Conservation (phyloP, 148 eudicot species). For the Selenicereus undatus region DNA sequence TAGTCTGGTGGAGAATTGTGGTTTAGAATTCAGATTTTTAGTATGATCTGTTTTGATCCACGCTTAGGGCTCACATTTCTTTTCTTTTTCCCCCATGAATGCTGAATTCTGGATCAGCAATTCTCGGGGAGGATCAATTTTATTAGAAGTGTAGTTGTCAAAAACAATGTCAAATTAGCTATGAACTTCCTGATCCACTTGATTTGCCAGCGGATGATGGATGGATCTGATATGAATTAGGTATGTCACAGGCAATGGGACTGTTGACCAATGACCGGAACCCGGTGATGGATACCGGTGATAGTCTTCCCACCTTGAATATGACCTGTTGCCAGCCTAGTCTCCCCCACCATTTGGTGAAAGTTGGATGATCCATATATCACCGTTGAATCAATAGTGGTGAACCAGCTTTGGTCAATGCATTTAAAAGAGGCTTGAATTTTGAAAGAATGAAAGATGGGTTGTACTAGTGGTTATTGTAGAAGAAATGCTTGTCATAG, state of each 20-base stretch:
- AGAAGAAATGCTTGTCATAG: neutral
- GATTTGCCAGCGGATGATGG: neutral
- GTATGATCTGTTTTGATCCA: slow-evolving; percentile 2
- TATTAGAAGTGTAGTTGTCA: neutral
- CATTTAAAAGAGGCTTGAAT: neutral
- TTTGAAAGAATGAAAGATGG: neutral
- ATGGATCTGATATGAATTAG: neutral
- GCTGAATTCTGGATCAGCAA: slow-evolving; percentile 3
- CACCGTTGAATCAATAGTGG: neutral
- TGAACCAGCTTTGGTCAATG: slow-evolving; percentile 12
- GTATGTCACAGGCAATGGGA: neutral
- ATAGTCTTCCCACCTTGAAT: neutral
- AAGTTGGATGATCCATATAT: neutral
- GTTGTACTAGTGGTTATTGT: neutral
- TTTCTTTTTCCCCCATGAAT: neutral
- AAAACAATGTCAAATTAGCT: neutral
- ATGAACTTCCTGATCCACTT: neutral
- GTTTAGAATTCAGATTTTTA: neutral
- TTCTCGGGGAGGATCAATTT: neutral
- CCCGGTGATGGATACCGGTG: neutral
- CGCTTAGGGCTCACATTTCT: neutral
- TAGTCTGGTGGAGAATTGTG: neutral
- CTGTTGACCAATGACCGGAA: neutral
- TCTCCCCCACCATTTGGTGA: neutral
- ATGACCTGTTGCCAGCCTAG: neutral